Evolutionary conservation across 805 yeast species (phyloP).

Genomic region (Ogataea corticis): DNA sequence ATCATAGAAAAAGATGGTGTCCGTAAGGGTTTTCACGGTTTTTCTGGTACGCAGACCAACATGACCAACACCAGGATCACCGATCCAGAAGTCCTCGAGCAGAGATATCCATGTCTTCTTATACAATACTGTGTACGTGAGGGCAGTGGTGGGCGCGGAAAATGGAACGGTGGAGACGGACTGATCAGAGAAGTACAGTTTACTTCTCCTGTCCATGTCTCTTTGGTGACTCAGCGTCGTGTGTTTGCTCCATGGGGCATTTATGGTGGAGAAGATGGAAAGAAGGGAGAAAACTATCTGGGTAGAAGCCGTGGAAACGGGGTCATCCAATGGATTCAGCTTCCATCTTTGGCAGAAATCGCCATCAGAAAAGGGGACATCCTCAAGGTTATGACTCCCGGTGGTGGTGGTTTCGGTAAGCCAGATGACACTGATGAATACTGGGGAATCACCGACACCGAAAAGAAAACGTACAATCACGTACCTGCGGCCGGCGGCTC

Average conservation of each 20-base stretch:
- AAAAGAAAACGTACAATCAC: constrained; percentile 1
- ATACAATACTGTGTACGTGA: constrained; percentile 44
- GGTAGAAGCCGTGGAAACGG: constrained; percentile 13
- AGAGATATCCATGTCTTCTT: constrained; percentile 51
- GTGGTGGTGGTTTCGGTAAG: constrained; percentile 44
- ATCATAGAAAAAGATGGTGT: constrained; percentile 9
- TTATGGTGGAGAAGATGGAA: constrained; percentile 54
- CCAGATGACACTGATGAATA: constrained; percentile 6
- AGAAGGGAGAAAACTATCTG: constrained; percentile 40
- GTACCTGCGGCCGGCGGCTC: constrained; percentile 25
- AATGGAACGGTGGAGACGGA: constrained; percentile 53
- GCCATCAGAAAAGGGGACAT: constrained; percentile 40
- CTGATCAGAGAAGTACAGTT: constrained; percentile 51
- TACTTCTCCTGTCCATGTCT: constrained; percentile 40
- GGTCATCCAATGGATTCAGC: constrained; percentile 33
- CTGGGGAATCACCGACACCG: background rate
- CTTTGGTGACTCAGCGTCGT: constrained; percentile 52
- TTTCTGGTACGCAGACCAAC: constrained; percentile 54
- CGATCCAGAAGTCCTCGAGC: constrained; percentile 54
- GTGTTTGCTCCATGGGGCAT: constrained; percentile 55
- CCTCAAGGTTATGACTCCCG: constrained; percentile 40
- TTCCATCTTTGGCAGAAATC: constrained; percentile 40
- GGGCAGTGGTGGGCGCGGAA: constrained; percentile 52
- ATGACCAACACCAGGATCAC: constrained; percentile 40
- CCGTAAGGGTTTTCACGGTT: constrained; percentile 28